Base-by-base conservation (phyloP, 805 yeast species). In the Pichia insulana region DNA sequence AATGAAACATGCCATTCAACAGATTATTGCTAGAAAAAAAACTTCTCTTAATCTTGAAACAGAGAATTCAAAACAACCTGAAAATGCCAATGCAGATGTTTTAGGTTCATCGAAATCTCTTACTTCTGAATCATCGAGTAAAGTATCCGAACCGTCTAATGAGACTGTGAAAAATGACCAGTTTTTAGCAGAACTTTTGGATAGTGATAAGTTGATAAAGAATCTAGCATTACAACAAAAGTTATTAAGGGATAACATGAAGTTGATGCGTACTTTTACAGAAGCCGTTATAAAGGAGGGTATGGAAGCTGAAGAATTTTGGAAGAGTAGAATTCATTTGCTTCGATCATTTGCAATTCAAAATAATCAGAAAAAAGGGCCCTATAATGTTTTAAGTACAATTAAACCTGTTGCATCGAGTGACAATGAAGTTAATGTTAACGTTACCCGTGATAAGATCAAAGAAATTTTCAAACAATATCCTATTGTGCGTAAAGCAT, bases 351-450 rank as follows among this genome's bases (percentile, higher is more conserved):
- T 76, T 64, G 96, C 97, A 0, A 72, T 92, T 49, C 76, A 90
- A 8, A 74, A 77, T 15, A 75, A 87, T 17, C 98, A 92, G 57
- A 83, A 84, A 50, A 70, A 82, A 39, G 98, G 98, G 0, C 92
- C 96, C 0, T 92, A 89, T 59, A 92, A 92, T 56, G 97, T 92
- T 0, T 65, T 92, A 41, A 83, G 95, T 35, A 87, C 97, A 0
- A 90, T 92, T 49, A 86, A 84, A 55, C 96, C 97, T 0, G 90
- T 87, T 7, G 95, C 96, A 0, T 80, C 94, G 0, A 76, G 86
- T 42, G 97, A 90, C 56, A 90, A 90, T 62, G 86, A 87, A 58
- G 95, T 90, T 44, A 89, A 88, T 60, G 95, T 92, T 38, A 82
- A 88, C 42, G 83, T 92, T 28, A 85, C 98, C 0, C 69, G 96